phyloP scores from a whole-genome alignment of 192 early-diverging fungal genomes.

The Lunasporangiospora selenospora region DNA sequence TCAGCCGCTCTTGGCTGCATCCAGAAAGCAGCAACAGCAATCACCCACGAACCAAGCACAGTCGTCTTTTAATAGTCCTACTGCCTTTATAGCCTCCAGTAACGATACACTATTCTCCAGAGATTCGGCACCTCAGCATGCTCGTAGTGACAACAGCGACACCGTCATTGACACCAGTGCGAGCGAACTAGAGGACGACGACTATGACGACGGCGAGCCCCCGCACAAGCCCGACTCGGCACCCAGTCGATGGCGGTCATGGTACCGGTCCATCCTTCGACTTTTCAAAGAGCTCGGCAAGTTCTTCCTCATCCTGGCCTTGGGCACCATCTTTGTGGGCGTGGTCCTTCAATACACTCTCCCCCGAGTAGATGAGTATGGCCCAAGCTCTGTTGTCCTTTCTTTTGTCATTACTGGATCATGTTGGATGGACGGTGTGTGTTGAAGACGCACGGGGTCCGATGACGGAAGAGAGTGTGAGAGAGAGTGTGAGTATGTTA shows the following conservation, averaged over 20 bases:
- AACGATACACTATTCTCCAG: too few relatives aligned
- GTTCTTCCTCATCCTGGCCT: slow-evolving; percentile 40
- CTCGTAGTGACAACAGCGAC: too few relatives aligned
- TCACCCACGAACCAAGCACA: too few relatives aligned
- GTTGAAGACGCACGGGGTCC: not conserved
- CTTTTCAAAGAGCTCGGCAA: slow-evolving; percentile 46
- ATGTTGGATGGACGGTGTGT: not conserved
- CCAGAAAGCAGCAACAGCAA: too few relatives aligned
- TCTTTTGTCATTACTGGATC: not conserved
- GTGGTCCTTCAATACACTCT: slow-evolving; percentile 40
- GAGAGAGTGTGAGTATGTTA: too few relatives aligned
- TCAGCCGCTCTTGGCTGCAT: too few relatives aligned
- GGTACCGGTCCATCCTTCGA: slow-evolving; percentile 24
- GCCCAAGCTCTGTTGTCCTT: not conserved
- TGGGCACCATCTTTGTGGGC: slow-evolving; percentile 30
- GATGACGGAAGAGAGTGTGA: too few relatives aligned
- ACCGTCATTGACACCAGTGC: too few relatives aligned
- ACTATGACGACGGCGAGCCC: slow-evolving; percentile 3
- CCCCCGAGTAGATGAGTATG: slow-evolving; percentile 45
- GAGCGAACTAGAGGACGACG: slow-evolving; percentile 22
- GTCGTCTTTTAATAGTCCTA: too few relatives aligned
- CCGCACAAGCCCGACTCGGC: not conserved
- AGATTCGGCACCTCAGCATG: too few relatives aligned
- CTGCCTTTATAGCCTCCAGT: too few relatives aligned
- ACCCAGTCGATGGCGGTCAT: slow-evolving; percentile 8